Evolutionary conservation across 352 stramenopile genomes (phyloP).

Genomic region (Nothophytophthora sp.): DNA sequence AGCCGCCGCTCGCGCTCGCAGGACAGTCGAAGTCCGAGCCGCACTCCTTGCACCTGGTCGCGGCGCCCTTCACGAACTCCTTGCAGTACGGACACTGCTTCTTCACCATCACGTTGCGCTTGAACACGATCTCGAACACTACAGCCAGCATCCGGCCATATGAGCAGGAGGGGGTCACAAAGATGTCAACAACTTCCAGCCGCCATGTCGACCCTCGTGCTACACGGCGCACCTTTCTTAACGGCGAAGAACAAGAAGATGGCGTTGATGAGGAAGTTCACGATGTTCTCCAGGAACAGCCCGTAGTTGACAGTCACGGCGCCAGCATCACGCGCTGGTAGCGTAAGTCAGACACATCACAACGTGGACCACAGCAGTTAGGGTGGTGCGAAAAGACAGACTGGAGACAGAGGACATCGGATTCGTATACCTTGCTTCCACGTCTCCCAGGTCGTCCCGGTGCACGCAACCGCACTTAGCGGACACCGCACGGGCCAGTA

Average conservation of each 20-base stretch:
- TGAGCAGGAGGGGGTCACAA: neutral
- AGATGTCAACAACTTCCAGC: neutral
- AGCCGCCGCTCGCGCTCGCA: neutral
- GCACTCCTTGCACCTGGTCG: constrained; percentile 24
- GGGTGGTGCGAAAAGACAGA: neutral
- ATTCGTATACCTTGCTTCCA: constrained; percentile 42
- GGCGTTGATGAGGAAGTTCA: constrained; percentile 69
- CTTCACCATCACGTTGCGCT: constrained; percentile 52
- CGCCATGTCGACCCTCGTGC: too few species aligned
- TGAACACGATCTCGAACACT: constrained; percentile 61
- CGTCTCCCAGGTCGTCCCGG: constrained; percentile 45
- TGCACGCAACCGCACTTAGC: constrained; percentile 20
- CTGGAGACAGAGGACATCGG: too few species aligned
- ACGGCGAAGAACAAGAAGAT: constrained; percentile 66
- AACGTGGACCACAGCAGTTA: neutral
- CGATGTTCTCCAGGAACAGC: constrained; percentile 49
- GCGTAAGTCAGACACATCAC: too few species aligned
- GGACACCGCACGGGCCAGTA: constrained; percentile 46
- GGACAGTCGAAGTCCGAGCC: constrained; percentile 7
- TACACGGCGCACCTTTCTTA: constrained; percentile 55
- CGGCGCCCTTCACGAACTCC: constrained; percentile 54
- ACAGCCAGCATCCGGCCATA: neutral
- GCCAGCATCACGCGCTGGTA: constrained; percentile 39
- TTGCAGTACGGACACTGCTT: constrained; percentile 62
- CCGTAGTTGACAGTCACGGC: constrained; percentile 66